Percentiles rank a stretch among this genome's conserved stretches.
phyloP scores from a whole-genome alignment of 495 filamentous ascomycete genomes.

The Bryoglossum gracile region DNA sequence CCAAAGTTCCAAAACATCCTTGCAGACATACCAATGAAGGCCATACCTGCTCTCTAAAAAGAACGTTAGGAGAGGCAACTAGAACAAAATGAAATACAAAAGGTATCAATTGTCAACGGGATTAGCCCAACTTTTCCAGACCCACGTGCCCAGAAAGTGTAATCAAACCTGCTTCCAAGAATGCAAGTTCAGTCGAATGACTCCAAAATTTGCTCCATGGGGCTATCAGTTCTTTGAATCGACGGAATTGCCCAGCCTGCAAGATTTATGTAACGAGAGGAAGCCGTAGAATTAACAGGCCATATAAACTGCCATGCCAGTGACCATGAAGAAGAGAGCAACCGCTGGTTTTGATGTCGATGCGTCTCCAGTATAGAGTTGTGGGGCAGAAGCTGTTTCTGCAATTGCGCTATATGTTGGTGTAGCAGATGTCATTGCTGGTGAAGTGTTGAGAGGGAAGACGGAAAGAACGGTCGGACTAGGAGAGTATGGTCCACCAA shows the following conservation, averaged over 20 bases:
- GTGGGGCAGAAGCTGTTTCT: neutral
- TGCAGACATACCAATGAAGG: slow-evolving; percentile 11
- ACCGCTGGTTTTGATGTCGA: neutral
- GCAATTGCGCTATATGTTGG: neutral
- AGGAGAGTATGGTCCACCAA: neutral
- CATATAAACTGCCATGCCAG: neutral
- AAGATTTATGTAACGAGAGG: neutral
- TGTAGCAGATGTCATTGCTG: neutral
- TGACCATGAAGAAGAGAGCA: neutral
- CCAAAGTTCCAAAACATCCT: slow-evolving; percentile 8
- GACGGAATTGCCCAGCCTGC: neutral
- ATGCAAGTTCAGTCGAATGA: neutral
- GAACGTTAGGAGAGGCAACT: neutral
- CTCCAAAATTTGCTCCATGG: neutral
- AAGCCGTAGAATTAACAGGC: neutral
- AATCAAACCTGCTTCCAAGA: neutral
- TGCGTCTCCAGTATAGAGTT: neutral
- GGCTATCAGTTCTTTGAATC: neutral
- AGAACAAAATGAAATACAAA: slow-evolving; percentile 12
- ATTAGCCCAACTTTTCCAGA: neutral
- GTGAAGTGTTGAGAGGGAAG: neutral
- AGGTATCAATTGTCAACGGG: slow-evolving; percentile 2
- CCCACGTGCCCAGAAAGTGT: neutral
- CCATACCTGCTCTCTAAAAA: neutral
- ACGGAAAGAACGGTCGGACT: neutral